phyloP scores from a whole-genome alignment of 1,284 basidiomycete genomes.

The Phellinidium pouzarii region DNA sequence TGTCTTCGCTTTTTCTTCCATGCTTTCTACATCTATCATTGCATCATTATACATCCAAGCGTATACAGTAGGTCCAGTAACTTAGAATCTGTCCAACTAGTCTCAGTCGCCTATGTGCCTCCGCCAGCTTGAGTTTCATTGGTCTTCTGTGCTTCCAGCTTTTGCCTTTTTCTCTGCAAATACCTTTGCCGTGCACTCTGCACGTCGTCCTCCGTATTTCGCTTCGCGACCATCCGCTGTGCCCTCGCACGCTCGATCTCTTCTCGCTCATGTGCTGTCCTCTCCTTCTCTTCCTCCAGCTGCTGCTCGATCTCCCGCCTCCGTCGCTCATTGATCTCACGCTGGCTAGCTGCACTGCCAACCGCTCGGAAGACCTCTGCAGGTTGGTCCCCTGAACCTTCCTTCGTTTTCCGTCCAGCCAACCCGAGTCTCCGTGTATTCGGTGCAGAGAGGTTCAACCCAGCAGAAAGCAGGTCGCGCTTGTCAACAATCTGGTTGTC shows the following conservation, averaged over 20 bases:
- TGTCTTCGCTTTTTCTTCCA: not conserved
- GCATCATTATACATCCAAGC: slow-evolving; percentile 6
- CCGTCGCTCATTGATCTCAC: slow-evolving; percentile 78
- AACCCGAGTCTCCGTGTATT: slow-evolving; percentile 63
- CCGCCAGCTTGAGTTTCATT: not conserved
- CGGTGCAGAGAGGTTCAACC: slow-evolving; percentile 82
- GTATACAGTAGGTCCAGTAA: not conserved
- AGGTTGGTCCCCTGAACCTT: slow-evolving; percentile 26
- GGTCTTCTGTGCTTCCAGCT: slow-evolving; percentile 39
- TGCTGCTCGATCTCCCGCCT: slow-evolving; percentile 67
- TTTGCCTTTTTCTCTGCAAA: slow-evolving; percentile 72
- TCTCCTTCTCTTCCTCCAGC: slow-evolving; percentile 62
- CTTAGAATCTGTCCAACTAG: not conserved
- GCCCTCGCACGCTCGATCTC: slow-evolving; percentile 51
- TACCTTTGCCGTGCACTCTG: slow-evolving; percentile 71
- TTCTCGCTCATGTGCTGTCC: slow-evolving; percentile 51
- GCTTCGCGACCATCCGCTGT: slow-evolving; percentile 49
- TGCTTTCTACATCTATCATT: not conserved
- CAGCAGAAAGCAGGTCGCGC: slow-evolving; percentile 84
- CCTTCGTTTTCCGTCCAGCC: slow-evolving; percentile 25
- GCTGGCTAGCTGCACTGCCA: slow-evolving; percentile 70
- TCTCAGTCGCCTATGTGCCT: not conserved
- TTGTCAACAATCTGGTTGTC: slow-evolving; percentile 97
- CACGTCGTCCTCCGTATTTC: slow-evolving; percentile 68
- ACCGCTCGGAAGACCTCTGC: slow-evolving; percentile 60